Percentiles rank a stretch among this genome's conserved stretches.
These are phyloP conservation scores for Straminergon stramineum DNA, from an alignment of 225 moss, liverwort and hornwort species.

Conservation along the genomic window DNA sequence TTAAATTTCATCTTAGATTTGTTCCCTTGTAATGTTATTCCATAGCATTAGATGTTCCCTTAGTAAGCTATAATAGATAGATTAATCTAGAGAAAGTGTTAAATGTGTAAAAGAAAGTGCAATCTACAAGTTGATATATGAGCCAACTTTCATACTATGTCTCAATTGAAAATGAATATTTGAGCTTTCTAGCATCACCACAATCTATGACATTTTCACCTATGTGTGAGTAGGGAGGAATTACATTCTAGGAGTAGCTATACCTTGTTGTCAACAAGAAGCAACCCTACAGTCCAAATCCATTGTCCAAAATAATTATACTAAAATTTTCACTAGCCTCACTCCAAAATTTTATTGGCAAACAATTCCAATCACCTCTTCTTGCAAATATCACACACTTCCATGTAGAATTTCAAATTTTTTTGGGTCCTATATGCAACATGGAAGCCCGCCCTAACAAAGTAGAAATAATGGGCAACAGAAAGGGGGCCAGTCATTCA, in stretches of 20 bases:
- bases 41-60: background rate
- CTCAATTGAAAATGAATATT: background rate
- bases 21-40: background rate
- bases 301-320: background rate
- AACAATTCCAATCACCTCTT: background rate
- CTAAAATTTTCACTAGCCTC: rapidly evolving
- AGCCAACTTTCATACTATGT: background rate
- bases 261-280: background rate
- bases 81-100: background rate
- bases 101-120: background rate
- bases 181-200: background rate
- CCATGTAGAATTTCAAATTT: background rate
- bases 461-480: background rate
- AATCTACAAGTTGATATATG: background rate
- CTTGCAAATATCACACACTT: background rate
- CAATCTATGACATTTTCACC: background rate
- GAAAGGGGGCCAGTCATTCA: background rate
- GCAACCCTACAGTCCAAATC: background rate
- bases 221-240: rapidly evolving
- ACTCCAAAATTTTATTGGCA: background rate
- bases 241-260: background rate
- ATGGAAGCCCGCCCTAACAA: background rate
- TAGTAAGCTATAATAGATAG: background rate
- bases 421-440: background rate
- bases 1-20: background rate